A percentile compares a stretch with the other conserved stretches of the same genome.
Conservation (phyloP, 805 yeast species). For the Ogataea trehalophila region DNA sequence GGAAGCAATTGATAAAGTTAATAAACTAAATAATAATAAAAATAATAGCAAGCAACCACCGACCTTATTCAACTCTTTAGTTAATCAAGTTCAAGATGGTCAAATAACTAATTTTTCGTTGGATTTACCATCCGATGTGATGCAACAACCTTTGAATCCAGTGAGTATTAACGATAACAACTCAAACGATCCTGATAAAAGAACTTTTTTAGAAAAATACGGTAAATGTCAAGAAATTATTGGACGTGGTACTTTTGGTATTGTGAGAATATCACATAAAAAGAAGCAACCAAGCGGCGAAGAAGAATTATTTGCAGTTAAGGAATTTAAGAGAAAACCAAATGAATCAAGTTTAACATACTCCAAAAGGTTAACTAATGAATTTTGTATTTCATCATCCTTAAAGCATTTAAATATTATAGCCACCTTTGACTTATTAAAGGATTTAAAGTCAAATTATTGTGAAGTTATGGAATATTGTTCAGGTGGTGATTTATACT, state of each 20-base stretch:
- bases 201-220: slow-evolving; percentile 79
- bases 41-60: slow-evolving; percentile 44
- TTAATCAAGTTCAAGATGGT: slow-evolving; percentile 47
- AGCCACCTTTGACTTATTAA: slow-evolving; percentile 66
- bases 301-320: slow-evolving; percentile 75
- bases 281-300: slow-evolving; percentile 29
- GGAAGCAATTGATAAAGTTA: slow-evolving; percentile 23
- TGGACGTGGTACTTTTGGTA: slow-evolving; percentile 93
- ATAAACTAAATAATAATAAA: slow-evolving; percentile 19
- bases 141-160: slow-evolving; percentile 22
- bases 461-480: slow-evolving; percentile 86
- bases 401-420: slow-evolving; percentile 76
- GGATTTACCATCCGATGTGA: slow-evolving; percentile 10
- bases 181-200: slow-evolving; percentile 29
- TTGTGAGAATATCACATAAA: slow-evolving; percentile 84
- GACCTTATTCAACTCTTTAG: slow-evolving; percentile 63
- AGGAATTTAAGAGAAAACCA: slow-evolving; percentile 66
- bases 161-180: slow-evolving; percentile 11
- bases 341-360: slow-evolving; percentile 63
- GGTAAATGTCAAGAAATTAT: slow-evolving; percentile 93
- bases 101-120: slow-evolving; percentile 27
- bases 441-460: slow-evolving; percentile 78
- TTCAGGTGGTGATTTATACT: slow-evolving; percentile 75
- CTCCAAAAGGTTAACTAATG: slow-evolving; percentile 70
- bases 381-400: slow-evolving; percentile 77